These are phyloP conservation scores for Zygosaccharomyces lentus DNA, from an alignment of 805 yeast genomes.

Conservation along the genomic window DNA sequence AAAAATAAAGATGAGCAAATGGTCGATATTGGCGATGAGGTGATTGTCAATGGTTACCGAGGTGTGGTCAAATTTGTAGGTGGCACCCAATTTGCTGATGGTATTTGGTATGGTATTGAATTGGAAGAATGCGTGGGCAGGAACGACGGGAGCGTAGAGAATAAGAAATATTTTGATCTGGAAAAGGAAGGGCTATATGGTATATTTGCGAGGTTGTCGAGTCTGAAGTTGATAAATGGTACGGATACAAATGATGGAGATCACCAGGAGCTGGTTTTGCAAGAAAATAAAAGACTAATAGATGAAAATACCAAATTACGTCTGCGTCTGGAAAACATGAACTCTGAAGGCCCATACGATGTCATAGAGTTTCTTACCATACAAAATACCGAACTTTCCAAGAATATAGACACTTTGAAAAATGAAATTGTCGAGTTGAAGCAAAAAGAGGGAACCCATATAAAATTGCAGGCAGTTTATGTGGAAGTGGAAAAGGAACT, in stretches of 20 bases:
- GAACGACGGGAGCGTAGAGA: conserved; percentile 72
- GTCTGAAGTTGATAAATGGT: conserved; percentile 5
- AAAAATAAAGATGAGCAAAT: neutral
- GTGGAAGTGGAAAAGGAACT: conserved; percentile 46
- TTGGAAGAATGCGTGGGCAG: conserved; percentile 74
- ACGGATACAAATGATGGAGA: neutral
- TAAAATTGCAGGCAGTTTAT: conserved; percentile 43
- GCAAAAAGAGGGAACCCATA: conserved; percentile 6
- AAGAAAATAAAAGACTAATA: conserved; percentile 11
- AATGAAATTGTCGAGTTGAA: conserved; percentile 40
- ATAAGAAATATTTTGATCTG: conserved; percentile 53
- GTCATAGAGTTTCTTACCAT: conserved; percentile 37
- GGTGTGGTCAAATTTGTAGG: conserved; percentile 54
- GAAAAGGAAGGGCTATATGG: conserved; percentile 10
- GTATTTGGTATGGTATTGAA: conserved; percentile 78
- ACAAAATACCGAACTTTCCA: conserved; percentile 36
- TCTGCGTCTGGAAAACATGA: neutral
- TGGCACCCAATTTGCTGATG: conserved; percentile 52
- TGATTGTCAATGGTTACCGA: conserved; percentile 36
- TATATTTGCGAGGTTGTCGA: conserved; percentile 6
- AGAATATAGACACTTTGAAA: conserved; percentile 35
- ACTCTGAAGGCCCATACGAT: conserved; percentile 26
- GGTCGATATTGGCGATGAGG: conserved; percentile 31
- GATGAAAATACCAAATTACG: conserved; percentile 6
- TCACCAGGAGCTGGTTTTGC: neutral